phyloP scores from a whole-genome alignment of 2,329 filamentous ascomycete species.

The Calcarisporium arbuscula region DNA sequence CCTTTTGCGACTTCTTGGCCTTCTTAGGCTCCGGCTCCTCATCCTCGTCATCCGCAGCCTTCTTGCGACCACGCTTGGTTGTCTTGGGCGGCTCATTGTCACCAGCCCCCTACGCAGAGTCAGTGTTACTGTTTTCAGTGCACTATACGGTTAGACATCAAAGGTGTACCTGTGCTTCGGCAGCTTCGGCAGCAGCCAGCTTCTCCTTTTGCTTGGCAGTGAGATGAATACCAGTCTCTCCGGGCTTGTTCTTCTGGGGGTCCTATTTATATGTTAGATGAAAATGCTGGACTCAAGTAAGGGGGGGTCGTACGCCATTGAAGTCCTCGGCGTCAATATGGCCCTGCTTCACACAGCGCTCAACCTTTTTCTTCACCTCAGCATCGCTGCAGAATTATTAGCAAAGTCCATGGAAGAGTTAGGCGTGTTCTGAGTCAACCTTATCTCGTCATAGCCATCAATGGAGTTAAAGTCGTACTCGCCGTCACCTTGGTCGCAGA shows the following conservation, averaged over 20 bases:
- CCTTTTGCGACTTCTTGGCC: conserved; percentile 23
- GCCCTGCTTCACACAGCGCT: conserved; percentile 64
- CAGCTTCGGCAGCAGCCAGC: conserved; percentile 24
- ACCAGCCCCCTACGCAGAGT: conserved; percentile 18
- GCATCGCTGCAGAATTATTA: conserved; percentile 32
- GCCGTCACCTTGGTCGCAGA: conserved; percentile 38
- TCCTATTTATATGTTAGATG: conserved; percentile 47
- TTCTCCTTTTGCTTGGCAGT: conserved; percentile 29
- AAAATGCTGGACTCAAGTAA: conserved; percentile 3
- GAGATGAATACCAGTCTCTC: conserved; percentile 56
- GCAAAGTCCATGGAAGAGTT: conserved; percentile 1
- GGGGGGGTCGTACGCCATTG: conserved; percentile 64
- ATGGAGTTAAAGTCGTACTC: conserved; percentile 58
- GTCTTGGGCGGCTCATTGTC: conserved; percentile 23
- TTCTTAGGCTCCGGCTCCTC: conserved; percentile 29
- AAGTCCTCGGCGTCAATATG: conserved; percentile 83
- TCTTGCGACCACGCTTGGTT: conserved; percentile 28
- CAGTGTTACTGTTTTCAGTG: conserved; percentile 10
- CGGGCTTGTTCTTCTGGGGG: conserved; percentile 64
- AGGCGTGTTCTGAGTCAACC: conserved; percentile 22
- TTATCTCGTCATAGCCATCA: conserved; percentile 75
- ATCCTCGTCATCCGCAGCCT: conserved; percentile 22
- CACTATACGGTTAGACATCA: neutral
- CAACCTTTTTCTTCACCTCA: conserved; percentile 67
- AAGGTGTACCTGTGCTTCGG: conserved; percentile 13